Base-by-base conservation (phyloP, 805 yeast species). In the Scheffersomyces amazonensis region DNA sequence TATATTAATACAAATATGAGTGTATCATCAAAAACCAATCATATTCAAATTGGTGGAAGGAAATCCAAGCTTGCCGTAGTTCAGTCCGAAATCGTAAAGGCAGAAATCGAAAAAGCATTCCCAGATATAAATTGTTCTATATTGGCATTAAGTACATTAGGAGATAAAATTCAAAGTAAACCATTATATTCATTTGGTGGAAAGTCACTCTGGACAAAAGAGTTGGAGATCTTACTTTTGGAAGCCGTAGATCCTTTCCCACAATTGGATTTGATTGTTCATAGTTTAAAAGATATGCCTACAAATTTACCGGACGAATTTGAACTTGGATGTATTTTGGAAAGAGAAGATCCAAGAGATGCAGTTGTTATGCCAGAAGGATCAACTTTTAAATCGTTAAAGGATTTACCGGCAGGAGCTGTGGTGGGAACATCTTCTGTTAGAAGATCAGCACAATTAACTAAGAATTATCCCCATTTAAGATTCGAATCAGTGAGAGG, bases 171-270 rank as follows among this genome's bases (percentile, higher is more conserved):
- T 21, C 93, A 81, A 56, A 76, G 74, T 54, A 82, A 80, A 56
- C 96, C 99, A 6, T 70, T 93, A 35, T 93, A 91, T 61, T 78
- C 96, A 3, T 93, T 93, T 64, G 98, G 97, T 31, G 99, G 99
- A 18, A 93, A 93, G 60, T 80, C 96, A 0, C 62, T 93, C 17
- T 93, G 99, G 99, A 93, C 99, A 2, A 86, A 87, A 56, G 99
- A 93, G 62, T 71, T 93, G 40, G 99, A 93, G 63, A 81, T 81
- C 17, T 66, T 89, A 34, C 66, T 91, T 28, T 73, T 84, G 47
- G 75, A 75, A 44, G 69, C 75, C 32, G 72, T 80, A 18, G 90
- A 83, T 20, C 68, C 64, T 34, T 80, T 71, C 49, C 81, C 84
- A 37, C 73, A 80, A 62, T 70, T 91, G 34, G 97, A 93, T 58